Evolutionary conservation across 305 asterid species (phyloP).

Genomic region (Fraxinus paxiana): DNA sequence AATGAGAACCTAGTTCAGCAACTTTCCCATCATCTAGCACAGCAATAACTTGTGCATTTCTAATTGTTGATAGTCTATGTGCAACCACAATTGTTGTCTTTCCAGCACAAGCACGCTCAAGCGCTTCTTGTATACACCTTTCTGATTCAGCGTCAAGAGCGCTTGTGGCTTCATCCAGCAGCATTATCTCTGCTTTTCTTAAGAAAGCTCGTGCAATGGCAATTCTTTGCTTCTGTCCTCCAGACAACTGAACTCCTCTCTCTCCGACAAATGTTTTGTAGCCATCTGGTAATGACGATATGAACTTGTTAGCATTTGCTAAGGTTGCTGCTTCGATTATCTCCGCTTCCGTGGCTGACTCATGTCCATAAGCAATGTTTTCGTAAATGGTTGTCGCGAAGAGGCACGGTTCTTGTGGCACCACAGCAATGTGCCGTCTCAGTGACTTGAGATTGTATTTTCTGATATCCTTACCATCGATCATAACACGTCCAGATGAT

Average conservation of each 20-base stretch:
- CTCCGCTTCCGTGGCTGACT: conserved; percentile 82
- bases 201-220: conserved; percentile 91
- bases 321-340: conserved; percentile 75
- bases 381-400: conserved; percentile 82
- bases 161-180: conserved; percentile 91
- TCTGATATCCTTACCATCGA: conserved; percentile 89
- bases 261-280: conserved; percentile 89
- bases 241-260: conserved; percentile 84
- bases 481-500: conserved; percentile 67
- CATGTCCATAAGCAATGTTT: conserved; percentile 88
- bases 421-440: conserved; percentile 77
- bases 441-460: conserved; percentile 78
- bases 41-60: conserved; percentile 78
- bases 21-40: conserved; percentile 95
- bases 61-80: conserved; percentile 74
- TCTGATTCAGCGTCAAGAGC: conserved; percentile 96
- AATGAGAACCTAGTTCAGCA: conserved; percentile 88
- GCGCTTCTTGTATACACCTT: conserved; percentile 76
- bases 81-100: conserved; percentile 87
- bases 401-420: conserved; percentile 93
- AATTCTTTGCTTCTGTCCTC: conserved; percentile 93
- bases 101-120: conserved; percentile 77
- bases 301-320: conserved; percentile 85
- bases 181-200: conserved; percentile 79
- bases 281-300: conserved; percentile 80